Evolutionary conservation across 768 basidiomycete species (phyloP).

Genomic region (Termitomyces heimii): DNA sequence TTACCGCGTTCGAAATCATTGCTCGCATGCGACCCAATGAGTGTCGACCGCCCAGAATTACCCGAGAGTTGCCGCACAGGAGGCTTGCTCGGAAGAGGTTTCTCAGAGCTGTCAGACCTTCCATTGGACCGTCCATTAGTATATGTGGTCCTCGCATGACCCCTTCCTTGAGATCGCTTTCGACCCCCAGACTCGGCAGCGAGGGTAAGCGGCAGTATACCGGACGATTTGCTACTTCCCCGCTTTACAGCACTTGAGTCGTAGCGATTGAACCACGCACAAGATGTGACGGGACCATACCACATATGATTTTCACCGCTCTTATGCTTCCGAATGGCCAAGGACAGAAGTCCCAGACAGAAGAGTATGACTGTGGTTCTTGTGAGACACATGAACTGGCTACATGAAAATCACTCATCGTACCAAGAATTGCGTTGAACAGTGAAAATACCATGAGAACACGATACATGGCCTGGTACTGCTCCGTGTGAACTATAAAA

Average conservation of each 20-base stretch:
- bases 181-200: slow-evolving; percentile 3
- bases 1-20: slow-evolving; percentile 35
- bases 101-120: slow-evolving; percentile 12
- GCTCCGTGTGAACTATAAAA: slow-evolving; percentile 68
- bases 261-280: slow-evolving; percentile 64
- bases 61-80: slow-evolving; percentile 22
- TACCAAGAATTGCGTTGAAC: slow-evolving; percentile 69
- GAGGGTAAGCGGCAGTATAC: slow-evolving; percentile 30
- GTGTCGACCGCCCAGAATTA: slow-evolving; percentile 26
- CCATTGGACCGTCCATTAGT: slow-evolving; percentile 13
- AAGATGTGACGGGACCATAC: slow-evolving; percentile 63
- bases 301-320: slow-evolving; percentile 54
- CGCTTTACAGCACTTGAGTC: slow-evolving; percentile 30
- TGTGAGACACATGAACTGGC: background rate
- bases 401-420: slow-evolving; percentile 14
- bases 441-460: slow-evolving; percentile 77
- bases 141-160: slow-evolving; percentile 9
- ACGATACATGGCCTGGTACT: slow-evolving; percentile 85
- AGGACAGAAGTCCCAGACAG: slow-evolving; percentile 29
- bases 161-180: slow-evolving; percentile 8
- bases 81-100: slow-evolving; percentile 20
- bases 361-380: slow-evolving; percentile 28
- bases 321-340: slow-evolving; percentile 36
- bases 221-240: slow-evolving; percentile 30
- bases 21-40: slow-evolving; percentile 23